phyloP scores from a whole-genome alignment of 306 rosid genomes.

The Ormosia semicastrata region DNA sequence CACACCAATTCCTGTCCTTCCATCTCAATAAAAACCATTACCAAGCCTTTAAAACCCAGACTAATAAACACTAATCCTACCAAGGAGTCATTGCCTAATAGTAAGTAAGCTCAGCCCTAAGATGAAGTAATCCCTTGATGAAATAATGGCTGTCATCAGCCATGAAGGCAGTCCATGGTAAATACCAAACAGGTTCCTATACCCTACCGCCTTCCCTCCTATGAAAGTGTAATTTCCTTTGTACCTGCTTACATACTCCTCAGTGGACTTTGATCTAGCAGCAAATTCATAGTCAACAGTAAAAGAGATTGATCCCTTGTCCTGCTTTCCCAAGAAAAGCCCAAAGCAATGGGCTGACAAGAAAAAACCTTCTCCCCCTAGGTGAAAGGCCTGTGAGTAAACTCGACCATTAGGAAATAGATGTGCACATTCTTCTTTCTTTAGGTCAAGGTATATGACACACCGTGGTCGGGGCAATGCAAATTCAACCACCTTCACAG shows the following conservation, averaged over 20 bases:
- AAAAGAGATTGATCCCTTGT: conserved; percentile 30
- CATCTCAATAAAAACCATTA: not conserved
- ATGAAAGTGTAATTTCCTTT: conserved; percentile 44
- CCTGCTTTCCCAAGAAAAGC: conserved; percentile 44
- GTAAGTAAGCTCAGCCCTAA: conserved; percentile 45
- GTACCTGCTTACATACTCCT: conserved; percentile 33
- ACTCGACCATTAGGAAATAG: conserved; percentile 42
- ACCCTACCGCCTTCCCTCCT: conserved; percentile 52
- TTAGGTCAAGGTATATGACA: conserved; percentile 46
- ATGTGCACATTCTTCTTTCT: conserved; percentile 40
- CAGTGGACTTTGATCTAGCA: conserved; percentile 36
- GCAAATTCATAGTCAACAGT: conserved; percentile 46
- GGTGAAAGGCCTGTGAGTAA: conserved; percentile 41
- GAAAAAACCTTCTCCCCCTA: conserved; percentile 45
- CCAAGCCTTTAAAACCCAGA: not conserved
- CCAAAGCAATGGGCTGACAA: conserved; percentile 52
- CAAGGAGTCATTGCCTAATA: conserved; percentile 35
- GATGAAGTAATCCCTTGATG: conserved; percentile 43
- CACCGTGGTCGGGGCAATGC: conserved; percentile 34
- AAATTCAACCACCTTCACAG: conserved; percentile 48
- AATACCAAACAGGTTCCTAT: conserved; percentile 35
- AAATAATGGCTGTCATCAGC: conserved; percentile 43
- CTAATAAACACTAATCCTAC: not conserved
- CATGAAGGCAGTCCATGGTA: conserved; percentile 41
- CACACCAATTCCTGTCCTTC: conserved; percentile 5